Evolutionary conservation across 768 basidiomycete species (phyloP).

Genomic region (Fibroporia radiculosa): DNA sequence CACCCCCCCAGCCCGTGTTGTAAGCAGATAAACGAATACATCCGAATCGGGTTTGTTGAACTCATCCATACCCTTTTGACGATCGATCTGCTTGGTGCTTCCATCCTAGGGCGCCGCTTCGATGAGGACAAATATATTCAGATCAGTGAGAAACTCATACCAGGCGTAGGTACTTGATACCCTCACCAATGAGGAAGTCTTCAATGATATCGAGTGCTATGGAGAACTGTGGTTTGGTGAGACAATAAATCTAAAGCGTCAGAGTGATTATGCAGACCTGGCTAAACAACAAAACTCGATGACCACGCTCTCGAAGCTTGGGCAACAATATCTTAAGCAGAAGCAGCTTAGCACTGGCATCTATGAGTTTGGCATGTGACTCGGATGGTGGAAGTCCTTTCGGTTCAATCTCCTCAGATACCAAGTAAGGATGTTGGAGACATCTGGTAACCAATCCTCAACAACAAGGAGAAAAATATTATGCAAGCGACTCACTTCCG

Average conservation of each 20-base stretch:
- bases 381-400: slow-evolving; percentile 45
- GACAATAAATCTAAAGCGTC: neutral
- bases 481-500: slow-evolving; percentile 58
- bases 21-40: slow-evolving; percentile 84
- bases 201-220: slow-evolving; percentile 83
- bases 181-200: slow-evolving; percentile 82
- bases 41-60: slow-evolving; percentile 88
- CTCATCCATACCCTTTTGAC: slow-evolving; percentile 92
- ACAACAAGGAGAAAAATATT: too few species aligned
- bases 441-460: slow-evolving; percentile 47
- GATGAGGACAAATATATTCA: neutral
- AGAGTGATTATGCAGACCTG: slow-evolving; percentile 45
- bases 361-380: slow-evolving; percentile 72
- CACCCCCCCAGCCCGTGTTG: slow-evolving; percentile 90
- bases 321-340: slow-evolving; percentile 73
- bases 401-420: slow-evolving; percentile 75
- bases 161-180: slow-evolving; percentile 69
- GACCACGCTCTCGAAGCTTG: slow-evolving; percentile 76
- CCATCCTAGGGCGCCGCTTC: slow-evolving; percentile 59
- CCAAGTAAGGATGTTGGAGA: slow-evolving; percentile 87
- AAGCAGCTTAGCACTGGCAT: slow-evolving; percentile 79
- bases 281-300: slow-evolving; percentile 87
- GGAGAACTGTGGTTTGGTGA: slow-evolving; percentile 51
- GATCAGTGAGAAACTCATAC: slow-evolving; percentile 31
- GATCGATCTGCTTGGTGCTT: slow-evolving; percentile 70